Percentiles rank a stretch among this genome's conserved stretches.
Evolutionary conservation across 345 rosid genomes (phyloP).

Genomic region (rapeseed (Brassica napus)): DNA sequence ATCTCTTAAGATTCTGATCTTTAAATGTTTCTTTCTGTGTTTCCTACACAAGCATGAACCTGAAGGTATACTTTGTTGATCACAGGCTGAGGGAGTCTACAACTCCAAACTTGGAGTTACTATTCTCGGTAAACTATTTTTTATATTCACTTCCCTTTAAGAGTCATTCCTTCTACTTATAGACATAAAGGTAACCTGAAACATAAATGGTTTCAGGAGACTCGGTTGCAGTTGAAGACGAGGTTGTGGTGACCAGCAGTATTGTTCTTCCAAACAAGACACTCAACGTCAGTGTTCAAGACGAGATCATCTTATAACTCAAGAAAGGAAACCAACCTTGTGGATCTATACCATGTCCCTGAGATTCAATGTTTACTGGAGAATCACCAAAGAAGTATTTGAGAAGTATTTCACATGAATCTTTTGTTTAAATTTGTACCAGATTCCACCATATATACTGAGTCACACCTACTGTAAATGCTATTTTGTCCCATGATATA

Average conservation of each 20-base stretch:
- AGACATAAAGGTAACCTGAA: slow-evolving; percentile 1
- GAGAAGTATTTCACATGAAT: not conserved
- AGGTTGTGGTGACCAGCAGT: slow-evolving; percentile 80
- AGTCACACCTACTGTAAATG: not conserved
- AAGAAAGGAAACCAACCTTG: slow-evolving; percentile 5
- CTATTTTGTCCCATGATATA: not conserved
- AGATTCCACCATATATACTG: not conserved
- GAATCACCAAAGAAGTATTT: not conserved
- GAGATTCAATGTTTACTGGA: slow-evolving; percentile 5
- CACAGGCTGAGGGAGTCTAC: slow-evolving; percentile 88
- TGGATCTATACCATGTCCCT: slow-evolving; percentile 15
- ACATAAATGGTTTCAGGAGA: slow-evolving; percentile 57
- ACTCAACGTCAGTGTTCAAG: slow-evolving; percentile 77
- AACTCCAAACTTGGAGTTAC: slow-evolving; percentile 85
- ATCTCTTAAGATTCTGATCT: not conserved
- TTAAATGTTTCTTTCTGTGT: not conserved
- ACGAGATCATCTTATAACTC: slow-evolving; percentile 70
- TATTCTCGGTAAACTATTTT: slow-evolving; percentile 64
- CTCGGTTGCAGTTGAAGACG: slow-evolving; percentile 89
- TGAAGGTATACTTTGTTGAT: slow-evolving; percentile 23
- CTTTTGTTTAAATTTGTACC: not conserved
- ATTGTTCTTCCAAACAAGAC: slow-evolving; percentile 92
- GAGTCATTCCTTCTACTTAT: not conserved
- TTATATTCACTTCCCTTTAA: not conserved
- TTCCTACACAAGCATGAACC: slow-evolving; percentile 17